Evolutionary conservation across 305 asterid species (phyloP).

Genomic region (Striga hermonthica): DNA sequence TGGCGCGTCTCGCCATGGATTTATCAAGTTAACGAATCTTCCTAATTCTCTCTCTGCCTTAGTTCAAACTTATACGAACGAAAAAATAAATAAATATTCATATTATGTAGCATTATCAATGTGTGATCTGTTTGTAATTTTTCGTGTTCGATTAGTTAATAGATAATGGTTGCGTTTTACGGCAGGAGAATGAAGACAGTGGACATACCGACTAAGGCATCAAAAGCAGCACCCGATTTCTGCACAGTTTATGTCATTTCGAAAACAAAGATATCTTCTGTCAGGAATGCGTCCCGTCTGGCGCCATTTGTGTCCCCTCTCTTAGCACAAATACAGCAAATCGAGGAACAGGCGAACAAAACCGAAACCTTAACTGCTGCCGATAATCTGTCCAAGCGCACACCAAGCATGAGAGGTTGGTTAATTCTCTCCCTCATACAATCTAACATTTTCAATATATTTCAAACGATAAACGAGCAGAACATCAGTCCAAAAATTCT

Average conservation of each 20-base stretch:
- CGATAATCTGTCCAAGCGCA: conserved; percentile 32
- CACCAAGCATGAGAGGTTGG: conserved; percentile 39
- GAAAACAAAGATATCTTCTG: conserved; percentile 50
- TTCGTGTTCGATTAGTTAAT: background rate
- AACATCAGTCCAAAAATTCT: too few species aligned
- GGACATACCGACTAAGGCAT: conserved; percentile 58
- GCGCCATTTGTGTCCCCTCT: conserved; percentile 82
- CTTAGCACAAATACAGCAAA: conserved; percentile 39
- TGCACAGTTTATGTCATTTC: conserved; percentile 85
- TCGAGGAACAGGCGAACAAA: conserved; percentile 35
- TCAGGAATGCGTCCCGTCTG: conserved; percentile 69
- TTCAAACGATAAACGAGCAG: too few species aligned
- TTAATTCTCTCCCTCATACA: background rate
- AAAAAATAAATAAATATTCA: too few species aligned
- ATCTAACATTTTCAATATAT: too few species aligned
- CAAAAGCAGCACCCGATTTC: conserved; percentile 81
- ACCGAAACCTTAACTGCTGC: conserved; percentile 26
- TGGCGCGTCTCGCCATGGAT: conserved; percentile 81
- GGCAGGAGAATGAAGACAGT: conserved; percentile 64
- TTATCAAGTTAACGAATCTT: conserved; percentile 38
- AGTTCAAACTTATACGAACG: too few species aligned
- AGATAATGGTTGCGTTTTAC: background rate
- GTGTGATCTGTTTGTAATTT: too few species aligned
- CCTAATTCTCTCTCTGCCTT: too few species aligned
- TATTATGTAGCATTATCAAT: background rate